Base-by-base conservation (phyloP, 1,284 basidiomycete species). In the Tremellales sp. region DNA sequence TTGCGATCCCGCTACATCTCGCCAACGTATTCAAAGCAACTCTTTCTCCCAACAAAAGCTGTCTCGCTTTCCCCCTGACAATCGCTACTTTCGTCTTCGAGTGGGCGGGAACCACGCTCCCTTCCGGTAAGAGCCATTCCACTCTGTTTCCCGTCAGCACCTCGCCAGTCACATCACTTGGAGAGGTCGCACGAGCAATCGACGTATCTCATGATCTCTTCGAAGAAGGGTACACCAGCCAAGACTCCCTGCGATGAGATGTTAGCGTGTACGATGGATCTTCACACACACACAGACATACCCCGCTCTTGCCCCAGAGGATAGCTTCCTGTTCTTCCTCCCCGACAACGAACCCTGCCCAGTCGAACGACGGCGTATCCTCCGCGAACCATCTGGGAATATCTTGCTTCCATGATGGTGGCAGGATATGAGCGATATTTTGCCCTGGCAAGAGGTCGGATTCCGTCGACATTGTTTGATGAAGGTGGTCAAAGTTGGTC, bases 341-440 rank as follows among this genome's bases (percentile, higher is more conserved):
- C 16, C 95, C 95, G 12, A 98, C 95, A 28, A 98, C 92, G 66
- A 87, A 97, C 2, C 95, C 95, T 29, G 87, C 94, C 68, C 91
- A 97, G 74, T 99, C 94, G 63, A 97, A 97, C 1, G 88, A 92
- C 2, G 94, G 95, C 0, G 86, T 89, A 69, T 98, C 94, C 73
- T 98, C 94, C 13, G 82, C 81, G 16, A 95, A 81, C 95, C 94
- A 98, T 14, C 72, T 75, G 2, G 80, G 75, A 43, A 98, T 80
- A 58, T 87, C 83, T 1, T 79, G 63, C 68, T 86, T 92, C 93
- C 93, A 95, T 61, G 83, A 88, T 0, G 89, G 87, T 35, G 93
- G 91, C 10, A 97, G 78, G 13, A 95, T 77, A 69, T 95, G 74
- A 5, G 71, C 74, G 36, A 73, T 64, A 46, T 68, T 62, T 50